Evolutionary conservation across 257 asterid species (phyloP).

Genomic region (Gynochthodes officinalis): DNA sequence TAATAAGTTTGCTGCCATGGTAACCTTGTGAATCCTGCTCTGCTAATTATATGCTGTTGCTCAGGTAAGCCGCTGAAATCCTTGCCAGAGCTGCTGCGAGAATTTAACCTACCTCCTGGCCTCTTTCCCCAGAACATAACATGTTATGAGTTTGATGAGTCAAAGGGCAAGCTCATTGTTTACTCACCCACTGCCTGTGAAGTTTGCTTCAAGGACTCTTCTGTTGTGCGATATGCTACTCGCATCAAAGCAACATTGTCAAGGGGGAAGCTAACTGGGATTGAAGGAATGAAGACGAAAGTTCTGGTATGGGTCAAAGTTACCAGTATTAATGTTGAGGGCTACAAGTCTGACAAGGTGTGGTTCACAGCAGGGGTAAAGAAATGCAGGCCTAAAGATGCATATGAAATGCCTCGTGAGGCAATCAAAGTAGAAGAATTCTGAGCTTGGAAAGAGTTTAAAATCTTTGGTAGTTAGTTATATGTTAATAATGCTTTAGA

Average conservation of each 20-base stretch:
- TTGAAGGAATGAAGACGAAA: constrained; percentile 92
- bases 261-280: constrained; percentile 71
- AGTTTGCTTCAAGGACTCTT: constrained; percentile 86
- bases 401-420: constrained; percentile 62
- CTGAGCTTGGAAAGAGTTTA: constrained; percentile 26
- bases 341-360: constrained; percentile 80
- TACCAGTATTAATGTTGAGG: constrained; percentile 52
- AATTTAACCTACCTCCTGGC: constrained; percentile 77
- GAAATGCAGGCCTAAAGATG: constrained; percentile 81
- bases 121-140: constrained; percentile 86
- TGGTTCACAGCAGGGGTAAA: constrained; percentile 90
- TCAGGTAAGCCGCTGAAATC: constrained; percentile 77
- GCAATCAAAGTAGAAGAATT: constrained; percentile 61
- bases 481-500: constrained; percentile 5
- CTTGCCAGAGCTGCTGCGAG: constrained; percentile 69
- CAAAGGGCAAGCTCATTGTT: constrained; percentile 60
- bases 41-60: not conserved
- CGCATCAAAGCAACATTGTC: constrained; percentile 79
- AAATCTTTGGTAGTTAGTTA: not conserved
- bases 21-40: not conserved
- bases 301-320: constrained; percentile 91
- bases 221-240: constrained; percentile 55
- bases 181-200: constrained; percentile 70
- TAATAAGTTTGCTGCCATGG: not conserved
- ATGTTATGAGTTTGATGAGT: constrained; percentile 72